Evolutionary conservation across 345 rosid species (phyloP).

Genomic region (Eucalyptus dawsonii): DNA sequence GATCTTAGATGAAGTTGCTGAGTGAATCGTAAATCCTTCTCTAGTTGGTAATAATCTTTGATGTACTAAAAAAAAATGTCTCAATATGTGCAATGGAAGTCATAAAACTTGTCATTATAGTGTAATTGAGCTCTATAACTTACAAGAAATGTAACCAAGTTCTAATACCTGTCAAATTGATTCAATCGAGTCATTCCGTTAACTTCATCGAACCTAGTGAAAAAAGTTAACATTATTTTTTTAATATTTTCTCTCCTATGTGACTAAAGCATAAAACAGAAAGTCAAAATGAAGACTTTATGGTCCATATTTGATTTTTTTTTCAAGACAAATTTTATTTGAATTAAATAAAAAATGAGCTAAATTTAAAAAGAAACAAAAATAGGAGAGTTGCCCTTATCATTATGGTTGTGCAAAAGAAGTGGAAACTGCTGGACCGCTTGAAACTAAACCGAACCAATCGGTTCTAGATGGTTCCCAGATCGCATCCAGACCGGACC

Average conservation of each 20-base stretch:
- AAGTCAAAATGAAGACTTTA: background rate
- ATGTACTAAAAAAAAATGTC: background rate
- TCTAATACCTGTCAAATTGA: rapidly evolving
- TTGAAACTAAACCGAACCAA: too few species aligned
- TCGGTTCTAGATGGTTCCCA: too few species aligned
- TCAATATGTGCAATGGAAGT: background rate
- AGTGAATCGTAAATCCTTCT: background rate
- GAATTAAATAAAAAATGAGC: too few species aligned
- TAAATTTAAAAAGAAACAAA: too few species aligned
- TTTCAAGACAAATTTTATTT: too few species aligned
- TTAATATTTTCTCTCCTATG: rapidly evolving
- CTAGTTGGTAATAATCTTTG: background rate
- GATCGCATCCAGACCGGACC: rapidly evolving
- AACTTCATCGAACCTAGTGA: background rate
- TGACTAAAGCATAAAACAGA: background rate
- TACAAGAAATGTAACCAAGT: too few species aligned
- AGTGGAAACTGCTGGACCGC: rapidly evolving
- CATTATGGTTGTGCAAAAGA: too few species aligned
- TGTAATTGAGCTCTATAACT: too few species aligned
- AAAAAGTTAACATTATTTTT: rapidly evolving
- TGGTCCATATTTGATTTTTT: background rate
- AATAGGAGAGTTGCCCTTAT: rapidly evolving
- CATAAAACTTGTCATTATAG: background rate
- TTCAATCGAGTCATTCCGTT: rapidly evolving
- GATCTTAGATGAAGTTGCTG: background rate